Evolutionary conservation across 805 yeast genomes (phyloP), one percentile per base, ranked within the genome.

Genomic region (Allodekkera sacchari): DNA sequence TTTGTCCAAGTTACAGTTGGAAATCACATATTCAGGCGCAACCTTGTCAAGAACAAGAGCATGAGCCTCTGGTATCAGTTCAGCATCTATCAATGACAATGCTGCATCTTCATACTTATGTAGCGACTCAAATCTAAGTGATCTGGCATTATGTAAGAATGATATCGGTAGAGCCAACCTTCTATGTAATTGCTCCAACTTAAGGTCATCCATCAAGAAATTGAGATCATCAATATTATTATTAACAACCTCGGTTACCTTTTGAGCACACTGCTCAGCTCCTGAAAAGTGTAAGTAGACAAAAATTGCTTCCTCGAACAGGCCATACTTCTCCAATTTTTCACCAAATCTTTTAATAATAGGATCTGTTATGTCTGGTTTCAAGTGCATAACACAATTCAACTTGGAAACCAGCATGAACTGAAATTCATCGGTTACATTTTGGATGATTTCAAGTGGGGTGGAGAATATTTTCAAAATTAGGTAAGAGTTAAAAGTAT

Each of bases 1-100:
- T 8, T 47, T 41, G 6, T 20, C 46, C 27, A 37, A 42, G 30
- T 27, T 40, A 10, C 25, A 16, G 34, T 69, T 66, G n/a, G 69
- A 62, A 11, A 77, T 68, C 1, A 88, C 71, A 3, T 78, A 69
- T 10, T 55, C 52, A 7, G 97, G 97, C 0, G 89, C 97, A 19
- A 85, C 79, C 3, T 63, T 51, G 1, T 59, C 48, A 7, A 77
- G 44, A 4, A 83, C 55, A 1, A 73, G 57, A 2, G 56, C 49
- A 45, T 83, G 92, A 0, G 95, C 95, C 24, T 71, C 75, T 0
- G 55, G 61, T 60, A 71, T 71, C 30, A 68, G 52, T 8, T 60
- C 63, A 0, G 95, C 95, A 9, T 62, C 64, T 1, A 84, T 55
- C 28, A 80, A 66, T 18, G 77, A 71, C 28, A 66, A 61, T 1